These are phyloP conservation scores for Oryza coarctata DNA, from an alignment of 176 grass and related monocot genomes.

Conservation along the genomic window DNA sequence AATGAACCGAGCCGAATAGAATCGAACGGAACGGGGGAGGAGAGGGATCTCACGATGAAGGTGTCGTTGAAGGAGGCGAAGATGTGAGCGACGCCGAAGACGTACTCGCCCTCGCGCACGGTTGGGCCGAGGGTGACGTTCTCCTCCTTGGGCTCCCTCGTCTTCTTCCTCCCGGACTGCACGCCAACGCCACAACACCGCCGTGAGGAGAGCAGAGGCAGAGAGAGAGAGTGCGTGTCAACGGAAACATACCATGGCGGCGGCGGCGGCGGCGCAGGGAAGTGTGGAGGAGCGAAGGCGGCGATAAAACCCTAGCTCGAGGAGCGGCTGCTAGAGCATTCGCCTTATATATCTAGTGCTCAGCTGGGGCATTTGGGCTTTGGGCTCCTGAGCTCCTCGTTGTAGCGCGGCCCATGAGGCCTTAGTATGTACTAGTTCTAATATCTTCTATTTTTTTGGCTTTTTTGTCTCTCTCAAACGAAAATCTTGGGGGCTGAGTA, in stretches of 20 bases:
- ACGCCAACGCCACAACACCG: background rate
- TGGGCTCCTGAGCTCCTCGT: background rate
- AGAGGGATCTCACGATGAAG: constrained; percentile 55
- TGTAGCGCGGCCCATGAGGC: background rate
- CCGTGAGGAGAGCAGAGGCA: no score
- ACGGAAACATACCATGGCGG: constrained; percentile 54
- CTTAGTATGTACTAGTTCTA: background rate
- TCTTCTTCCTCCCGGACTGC: constrained; percentile 85
- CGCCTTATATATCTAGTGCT: constrained; percentile 2
- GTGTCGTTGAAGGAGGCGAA: constrained; percentile 90
- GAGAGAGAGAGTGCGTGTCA: background rate
- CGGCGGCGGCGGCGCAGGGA: background rate
- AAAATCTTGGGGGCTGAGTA: no score
- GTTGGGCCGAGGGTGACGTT: constrained; percentile 74
- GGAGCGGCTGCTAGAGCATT: background rate
- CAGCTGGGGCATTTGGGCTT: background rate
- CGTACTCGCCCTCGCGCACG: constrained; percentile 73
- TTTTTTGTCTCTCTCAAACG: no score
- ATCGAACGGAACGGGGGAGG: background rate
- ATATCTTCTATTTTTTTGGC: no score
- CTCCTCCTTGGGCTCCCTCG: constrained; percentile 75
- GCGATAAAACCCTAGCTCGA: constrained; percentile 29
- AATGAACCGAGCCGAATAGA: no score
- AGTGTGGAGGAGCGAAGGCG: background rate
- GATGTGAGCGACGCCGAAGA: constrained; percentile 70